Evolutionary conservation across 306 rosid species (phyloP).

Genomic region (Rosa lucieae): DNA sequence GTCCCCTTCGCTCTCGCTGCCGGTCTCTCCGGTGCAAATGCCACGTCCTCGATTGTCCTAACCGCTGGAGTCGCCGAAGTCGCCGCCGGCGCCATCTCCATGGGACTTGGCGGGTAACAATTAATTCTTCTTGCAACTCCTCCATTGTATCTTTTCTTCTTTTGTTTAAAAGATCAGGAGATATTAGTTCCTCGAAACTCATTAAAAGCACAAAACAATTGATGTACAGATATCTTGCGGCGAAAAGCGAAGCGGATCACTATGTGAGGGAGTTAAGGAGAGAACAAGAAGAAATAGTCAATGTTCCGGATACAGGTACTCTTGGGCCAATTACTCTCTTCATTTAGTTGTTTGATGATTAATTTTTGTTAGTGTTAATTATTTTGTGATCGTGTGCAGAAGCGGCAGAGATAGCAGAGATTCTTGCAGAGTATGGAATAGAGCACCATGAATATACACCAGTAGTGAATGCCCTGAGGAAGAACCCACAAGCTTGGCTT

Average conservation of each 20-base stretch:
- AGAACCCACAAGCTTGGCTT: conserved; percentile 85
- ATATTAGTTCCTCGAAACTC: not conserved
- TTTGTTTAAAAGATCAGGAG: not conserved
- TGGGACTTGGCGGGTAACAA: conserved; percentile 46
- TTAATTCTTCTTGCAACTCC: not conserved
- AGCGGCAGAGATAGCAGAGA: conserved; percentile 87
- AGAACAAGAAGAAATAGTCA: conserved; percentile 47
- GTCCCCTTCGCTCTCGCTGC: conserved; percentile 51
- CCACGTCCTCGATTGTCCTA: conserved; percentile 42
- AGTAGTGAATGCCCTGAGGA: conserved; percentile 74
- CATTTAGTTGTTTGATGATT: not conserved
- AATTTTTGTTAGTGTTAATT: too few relatives aligned
- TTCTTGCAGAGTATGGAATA: conserved; percentile 69
- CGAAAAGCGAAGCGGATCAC: conserved; percentile 55
- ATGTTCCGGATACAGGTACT: conserved; percentile 58
- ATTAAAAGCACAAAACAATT: not conserved
- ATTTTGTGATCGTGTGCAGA: conserved; percentile 34
- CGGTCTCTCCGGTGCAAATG: conserved; percentile 45
- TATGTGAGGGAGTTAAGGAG: conserved; percentile 42
- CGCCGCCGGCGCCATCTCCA: conserved; percentile 49
- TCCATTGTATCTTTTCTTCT: not conserved
- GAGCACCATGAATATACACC: conserved; percentile 80
- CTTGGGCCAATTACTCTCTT: not conserved
- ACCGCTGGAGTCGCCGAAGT: conserved; percentile 48
- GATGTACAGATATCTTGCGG: conserved; percentile 42